These are phyloP conservation scores for Penicillium freii DNA, from an alignment of 2,329 filamentous ascomycete genomes.

Conservation along the genomic window DNA sequence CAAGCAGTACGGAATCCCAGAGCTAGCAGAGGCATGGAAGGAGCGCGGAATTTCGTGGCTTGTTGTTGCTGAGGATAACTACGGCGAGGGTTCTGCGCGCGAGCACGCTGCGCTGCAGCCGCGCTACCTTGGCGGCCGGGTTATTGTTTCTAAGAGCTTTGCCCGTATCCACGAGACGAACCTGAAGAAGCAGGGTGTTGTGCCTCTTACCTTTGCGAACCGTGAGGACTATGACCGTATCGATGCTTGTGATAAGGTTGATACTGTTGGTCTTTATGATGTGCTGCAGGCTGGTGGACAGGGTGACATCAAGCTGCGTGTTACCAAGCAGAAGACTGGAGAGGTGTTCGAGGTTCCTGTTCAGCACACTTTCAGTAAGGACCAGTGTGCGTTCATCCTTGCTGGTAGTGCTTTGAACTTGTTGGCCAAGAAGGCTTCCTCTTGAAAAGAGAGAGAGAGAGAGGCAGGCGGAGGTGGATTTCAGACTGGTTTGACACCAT, in stretches of 20 bases:
- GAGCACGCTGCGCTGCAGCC: constrained; percentile 90
- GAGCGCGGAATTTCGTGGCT: constrained; percentile 75
- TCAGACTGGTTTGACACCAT: constrained; percentile 8
- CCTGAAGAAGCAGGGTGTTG: constrained; percentile 94
- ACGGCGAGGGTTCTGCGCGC: constrained; percentile 84
- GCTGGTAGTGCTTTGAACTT: constrained; percentile 93
- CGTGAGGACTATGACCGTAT: constrained; percentile 65
- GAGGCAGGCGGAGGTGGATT: neutral
- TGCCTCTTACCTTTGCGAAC: constrained; percentile 86
- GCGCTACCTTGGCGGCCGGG: constrained; percentile 79
- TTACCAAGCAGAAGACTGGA: constrained; percentile 61
- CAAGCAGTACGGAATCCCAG: constrained; percentile 49
- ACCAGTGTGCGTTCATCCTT: constrained; percentile 88
- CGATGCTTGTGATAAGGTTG: constrained; percentile 76
- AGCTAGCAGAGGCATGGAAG: constrained; percentile 83
- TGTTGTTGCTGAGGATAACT: constrained; percentile 96
- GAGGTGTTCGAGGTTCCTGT: constrained; percentile 69
- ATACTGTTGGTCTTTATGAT: constrained; percentile 78
- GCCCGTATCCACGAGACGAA: constrained; percentile 95
- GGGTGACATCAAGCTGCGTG: constrained; percentile 70
- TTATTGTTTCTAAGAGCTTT: constrained; percentile 78
- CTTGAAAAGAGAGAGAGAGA: neutral
- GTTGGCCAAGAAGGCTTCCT: constrained; percentile 62
- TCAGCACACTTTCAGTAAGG: constrained; percentile 83
- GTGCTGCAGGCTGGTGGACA: constrained; percentile 75